Percentiles rank a stretch among this genome's conserved stretches.
These are phyloP conservation scores for Boletus coccyginus DNA, from an alignment of 768 basidiomycete genomes.

Conservation along the genomic window DNA sequence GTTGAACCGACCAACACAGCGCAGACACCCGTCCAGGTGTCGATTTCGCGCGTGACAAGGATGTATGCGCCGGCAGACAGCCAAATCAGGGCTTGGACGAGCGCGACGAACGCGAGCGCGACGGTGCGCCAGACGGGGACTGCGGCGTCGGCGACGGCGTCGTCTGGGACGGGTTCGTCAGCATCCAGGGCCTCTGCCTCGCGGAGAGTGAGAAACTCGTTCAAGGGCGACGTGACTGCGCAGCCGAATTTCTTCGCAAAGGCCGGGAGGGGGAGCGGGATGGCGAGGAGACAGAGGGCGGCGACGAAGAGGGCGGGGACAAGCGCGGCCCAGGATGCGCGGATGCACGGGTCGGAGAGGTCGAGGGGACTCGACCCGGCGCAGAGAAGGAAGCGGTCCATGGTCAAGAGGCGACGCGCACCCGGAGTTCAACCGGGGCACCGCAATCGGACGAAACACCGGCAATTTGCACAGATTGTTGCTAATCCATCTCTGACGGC, in stretches of 20 bases:
- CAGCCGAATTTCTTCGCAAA: constrained; percentile 15
- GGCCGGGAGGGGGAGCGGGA: constrained; percentile 29
- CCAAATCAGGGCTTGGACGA: constrained; percentile 58
- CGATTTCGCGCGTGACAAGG: constrained; percentile 37
- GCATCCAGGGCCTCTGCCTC: constrained; percentile 54
- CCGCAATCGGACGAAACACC: too few relatives aligned
- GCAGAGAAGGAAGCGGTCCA: too few relatives aligned
- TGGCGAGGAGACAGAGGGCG: constrained; percentile 37
- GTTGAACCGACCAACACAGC: constrained; percentile 48
- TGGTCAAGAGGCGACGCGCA: too few relatives aligned
- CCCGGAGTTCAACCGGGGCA: too few relatives aligned
- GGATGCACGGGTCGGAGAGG: constrained; percentile 45
- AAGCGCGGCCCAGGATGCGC: constrained; percentile 51
- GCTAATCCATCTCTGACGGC: constrained; percentile 4
- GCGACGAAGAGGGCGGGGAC: constrained; percentile 47
- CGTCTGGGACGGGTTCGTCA: not conserved
- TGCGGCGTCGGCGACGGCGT: not conserved
- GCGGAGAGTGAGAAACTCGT: constrained; percentile 45
- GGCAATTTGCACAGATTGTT: too few relatives aligned
- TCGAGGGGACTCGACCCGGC: constrained; percentile 30
- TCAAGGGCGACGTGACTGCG: constrained; percentile 30
- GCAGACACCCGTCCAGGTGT: constrained; percentile 35
- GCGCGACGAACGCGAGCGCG: constrained; percentile 53
- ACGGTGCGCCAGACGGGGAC: constrained; percentile 60
- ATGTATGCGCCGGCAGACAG: constrained; percentile 55